Base-by-base conservation (phyloP, 768 basidiomycete genomes). In the Lyophyllum shimeji region DNA sequence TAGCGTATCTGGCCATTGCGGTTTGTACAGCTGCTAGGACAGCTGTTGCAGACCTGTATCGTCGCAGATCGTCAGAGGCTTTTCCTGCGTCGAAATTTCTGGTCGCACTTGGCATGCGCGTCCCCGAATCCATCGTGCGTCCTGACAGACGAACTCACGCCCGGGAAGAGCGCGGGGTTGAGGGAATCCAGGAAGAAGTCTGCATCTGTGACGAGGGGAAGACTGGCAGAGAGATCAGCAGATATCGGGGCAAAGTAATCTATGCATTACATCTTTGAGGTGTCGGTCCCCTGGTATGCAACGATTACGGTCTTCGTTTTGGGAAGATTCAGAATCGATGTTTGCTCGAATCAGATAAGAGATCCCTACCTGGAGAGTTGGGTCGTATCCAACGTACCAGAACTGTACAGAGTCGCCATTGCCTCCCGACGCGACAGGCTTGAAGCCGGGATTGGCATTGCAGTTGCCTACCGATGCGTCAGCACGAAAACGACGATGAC, bases 61-160 rank as follows among this genome's bases (percentile, higher is more conserved):
- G 25, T 8, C 8, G 47, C 18, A 46, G 27, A 2, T 47, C 33
- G 20, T 29, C 7, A 49, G 51, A 21, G 3, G 29, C 9, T 21
- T 12, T 9, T 39, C 34, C 25, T 29, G 24, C 17, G 29, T 29
- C 5, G 9, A 9, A 29, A n/a, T n/a, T 29, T 5, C 29, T 9
- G 13, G 7, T 55, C 73, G 27, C 62, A 83, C 84, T 48, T 55
- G 3, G 77, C 72, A 3, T 85, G 83, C 3, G 70, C 74, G 1
- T 62, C 60, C 11, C 52, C 63, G 58, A 85, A 85, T 1, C 84
- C 84, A 25, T 53, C 56, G 56, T 85, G 84, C 3, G 71, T 74
- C 58, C 73, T 12, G 1, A 85, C 68, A 9, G 60, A 51, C 6
- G 76, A 73, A 42, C 64, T 63, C 6, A 85, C 49, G 2, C 81